Percentiles rank a stretch among this genome's conserved stretches.
phyloP scores from a whole-genome alignment of 192 early-diverging fungal genomes.

The Glomus cerebriforme region DNA sequence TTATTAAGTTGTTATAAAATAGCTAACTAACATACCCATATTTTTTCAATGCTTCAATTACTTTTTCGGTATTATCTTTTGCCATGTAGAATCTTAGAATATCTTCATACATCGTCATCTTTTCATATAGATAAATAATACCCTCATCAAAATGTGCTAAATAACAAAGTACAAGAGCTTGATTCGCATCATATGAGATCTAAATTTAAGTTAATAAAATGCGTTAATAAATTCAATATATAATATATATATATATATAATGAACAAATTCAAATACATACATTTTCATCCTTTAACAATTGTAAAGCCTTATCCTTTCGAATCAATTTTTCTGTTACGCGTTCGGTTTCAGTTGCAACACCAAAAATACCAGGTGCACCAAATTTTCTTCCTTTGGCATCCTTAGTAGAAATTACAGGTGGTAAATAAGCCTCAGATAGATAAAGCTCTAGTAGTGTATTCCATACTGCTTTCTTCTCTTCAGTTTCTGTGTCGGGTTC shows the following conservation, averaged over 20 bases:
- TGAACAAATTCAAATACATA: background rate
- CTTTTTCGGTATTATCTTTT: constrained; percentile 63
- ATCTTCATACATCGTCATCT: constrained; percentile 74
- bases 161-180: constrained; percentile 90
- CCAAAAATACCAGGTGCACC: constrained; percentile 24
- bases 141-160: constrained; percentile 83
- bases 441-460: constrained; percentile 91
- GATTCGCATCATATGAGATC: constrained; percentile 85
- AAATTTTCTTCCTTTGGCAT: constrained; percentile 26
- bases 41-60: constrained; percentile 62
- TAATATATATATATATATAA: background rate
- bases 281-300: constrained; percentile 66
- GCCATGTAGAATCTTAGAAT: constrained; percentile 74
- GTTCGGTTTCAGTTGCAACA: constrained; percentile 24
- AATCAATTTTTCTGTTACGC: constrained; percentile 36
- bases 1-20: background rate
- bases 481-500: constrained; percentile 45
- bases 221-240: background rate
- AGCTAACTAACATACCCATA: constrained; percentile 53
- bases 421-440: constrained; percentile 40
- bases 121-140: constrained; percentile 85
- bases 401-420: constrained; percentile 15
- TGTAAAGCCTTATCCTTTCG: constrained; percentile 65
- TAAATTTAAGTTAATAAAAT: background rate
- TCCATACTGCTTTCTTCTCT: constrained; percentile 82